Conservation (phyloP, 164 flowering plant genomes). For the Brasenia schreberi region DNA sequence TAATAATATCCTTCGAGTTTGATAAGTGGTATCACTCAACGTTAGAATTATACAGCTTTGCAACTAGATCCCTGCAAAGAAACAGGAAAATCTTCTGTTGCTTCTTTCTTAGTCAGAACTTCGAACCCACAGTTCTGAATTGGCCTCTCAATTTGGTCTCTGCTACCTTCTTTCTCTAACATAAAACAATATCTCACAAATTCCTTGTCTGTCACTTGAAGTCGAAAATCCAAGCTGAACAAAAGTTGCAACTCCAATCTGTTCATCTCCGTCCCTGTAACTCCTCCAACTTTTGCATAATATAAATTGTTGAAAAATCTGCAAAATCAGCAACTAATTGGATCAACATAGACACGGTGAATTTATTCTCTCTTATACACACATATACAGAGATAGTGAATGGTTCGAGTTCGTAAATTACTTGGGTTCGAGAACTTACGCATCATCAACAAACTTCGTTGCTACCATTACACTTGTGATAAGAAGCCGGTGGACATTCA, state of each 20-base stretch:
- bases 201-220: slow-evolving; percentile 47
- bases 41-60: background rate
- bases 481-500: slow-evolving; percentile 74
- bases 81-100: background rate
- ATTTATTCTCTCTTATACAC: too few species aligned
- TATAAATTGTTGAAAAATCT: slow-evolving; percentile 80
- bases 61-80: background rate
- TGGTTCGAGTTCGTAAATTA: too few species aligned
- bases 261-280: slow-evolving; percentile 69
- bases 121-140: background rate
- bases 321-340: slow-evolving; percentile 10
- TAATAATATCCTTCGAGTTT: too few species aligned
- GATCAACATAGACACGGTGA: too few species aligned
- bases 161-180: slow-evolving; percentile 38
- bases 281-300: slow-evolving; percentile 92
- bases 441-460: slow-evolving; percentile 74
- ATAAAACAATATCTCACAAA: slow-evolving; percentile 39
- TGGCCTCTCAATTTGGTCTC: slow-evolving; percentile 34
- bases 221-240: slow-evolving; percentile 64
- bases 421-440: slow-evolving; percentile 31
- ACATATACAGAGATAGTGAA: too few species aligned
- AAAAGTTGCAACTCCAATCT: slow-evolving; percentile 68
- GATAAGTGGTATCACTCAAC: background rate
- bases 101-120: background rate
- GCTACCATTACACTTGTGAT: slow-evolving; percentile 77